Evolutionary conservation across 2,329 filamentous ascomycete genomes (phyloP), one percentile per base, ranked within the genome.

Genomic region (Monosporascus sp.): DNA sequence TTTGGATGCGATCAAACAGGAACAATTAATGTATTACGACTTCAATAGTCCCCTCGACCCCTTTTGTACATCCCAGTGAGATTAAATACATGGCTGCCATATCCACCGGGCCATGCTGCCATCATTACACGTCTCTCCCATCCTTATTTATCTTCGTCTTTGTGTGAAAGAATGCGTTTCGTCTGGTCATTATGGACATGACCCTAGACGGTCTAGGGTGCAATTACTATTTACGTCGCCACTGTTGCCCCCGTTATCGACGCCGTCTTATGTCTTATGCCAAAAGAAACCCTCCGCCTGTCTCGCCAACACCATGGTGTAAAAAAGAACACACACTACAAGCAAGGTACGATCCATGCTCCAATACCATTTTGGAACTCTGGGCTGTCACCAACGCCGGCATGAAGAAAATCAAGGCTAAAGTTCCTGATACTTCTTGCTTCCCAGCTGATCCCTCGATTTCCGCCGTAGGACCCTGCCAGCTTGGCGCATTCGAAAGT

Each of bases 361-460:
- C 66, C 66, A 19, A 68, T 55, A 5, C 65, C 65, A 43, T 67
- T 60, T 37, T 57, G 53, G 50, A 65, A 68, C 38, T 65, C n/a
- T 2, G 65, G 45, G 37, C 52, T 51, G 16, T 52, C 48, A n/a
- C 65, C 64, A 5, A 68, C 58, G 16, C 63, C 65, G 17, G 66
- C 65, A 5, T 68, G 65, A 11, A 65, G 48, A 43, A 65, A 68
- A 11, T 65, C 56, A n/a, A 68, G 58, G 19, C 54, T 55, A 44
- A 68, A 68, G 26, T 62, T 53, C 41, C 59, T 57, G 26, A 66
- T 56, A 45, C 65, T 68, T 51, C 52, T 63, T 24, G 62, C 62
- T 22, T 59, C 48, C 65, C 65, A 68, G 50, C 54, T 60, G 55
- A 67, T 61, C 46, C 60, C 56, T 16, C 61, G 56, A 20, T 49